A percentile compares a stretch with the other conserved stretches of the same genome.
Evolutionary conservation across 352 stramenopile genomes (phyloP).

Genomic region (Pythium periplocum): DNA sequence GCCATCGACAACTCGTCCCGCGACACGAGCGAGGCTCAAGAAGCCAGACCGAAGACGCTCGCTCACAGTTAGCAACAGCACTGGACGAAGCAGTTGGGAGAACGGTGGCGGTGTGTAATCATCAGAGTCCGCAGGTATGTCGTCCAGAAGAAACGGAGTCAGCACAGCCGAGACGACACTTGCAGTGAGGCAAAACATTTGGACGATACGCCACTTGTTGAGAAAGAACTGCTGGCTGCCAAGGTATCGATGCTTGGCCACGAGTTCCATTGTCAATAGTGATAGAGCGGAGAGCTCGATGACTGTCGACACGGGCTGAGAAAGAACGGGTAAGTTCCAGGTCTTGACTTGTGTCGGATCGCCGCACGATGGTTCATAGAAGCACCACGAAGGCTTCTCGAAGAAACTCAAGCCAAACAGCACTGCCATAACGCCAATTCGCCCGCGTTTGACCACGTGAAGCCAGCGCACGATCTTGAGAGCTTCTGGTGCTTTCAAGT

Average conservation of each 20-base stretch:
- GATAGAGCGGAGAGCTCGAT: constrained; percentile 42
- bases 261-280: constrained; percentile 35
- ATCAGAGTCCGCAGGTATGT: not conserved
- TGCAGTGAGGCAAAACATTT: constrained; percentile 37
- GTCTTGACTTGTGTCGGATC: constrained; percentile 23
- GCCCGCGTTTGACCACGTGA: constrained; percentile 33
- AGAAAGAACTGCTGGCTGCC: constrained; percentile 40
- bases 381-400: constrained; percentile 56
- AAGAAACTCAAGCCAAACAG: constrained; percentile 46
- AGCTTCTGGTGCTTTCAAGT: constrained; percentile 36
- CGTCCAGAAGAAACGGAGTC: constrained; percentile 21
- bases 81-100: constrained; percentile 33
- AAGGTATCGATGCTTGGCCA: constrained; percentile 45
- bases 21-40: constrained; percentile 32
- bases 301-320: constrained; percentile 19
- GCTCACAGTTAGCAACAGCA: constrained; percentile 53
- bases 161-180: constrained; percentile 37
- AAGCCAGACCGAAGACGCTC: constrained; percentile 41
- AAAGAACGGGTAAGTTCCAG: constrained; percentile 30
- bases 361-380: constrained; percentile 28
- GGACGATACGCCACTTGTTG: constrained; percentile 50
- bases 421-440: constrained; percentile 38
- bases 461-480: constrained; percentile 46
- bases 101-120: constrained; percentile 27
- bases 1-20: constrained; percentile 41